Base-by-base conservation (phyloP, 768 basidiomycete genomes). In the Lentinula sp. region DNA sequence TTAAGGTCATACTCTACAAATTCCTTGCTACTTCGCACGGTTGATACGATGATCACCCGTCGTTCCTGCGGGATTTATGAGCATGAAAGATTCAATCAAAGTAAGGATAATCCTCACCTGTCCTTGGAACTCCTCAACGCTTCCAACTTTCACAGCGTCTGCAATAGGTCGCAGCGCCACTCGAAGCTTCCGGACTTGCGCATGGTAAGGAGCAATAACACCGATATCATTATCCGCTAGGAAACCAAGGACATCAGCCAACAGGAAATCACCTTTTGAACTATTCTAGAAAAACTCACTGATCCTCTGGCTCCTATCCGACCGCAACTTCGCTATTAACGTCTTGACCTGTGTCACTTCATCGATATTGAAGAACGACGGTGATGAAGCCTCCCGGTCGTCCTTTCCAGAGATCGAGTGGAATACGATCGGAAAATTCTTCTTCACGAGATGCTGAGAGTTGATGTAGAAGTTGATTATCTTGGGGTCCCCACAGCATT, bases 101-200 rank as follows among this genome's bases (percentile, higher is more conserved):
- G 42, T 50, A 23, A 33, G 28, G 23, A 13, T 9, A 16, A 54
- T 10, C 60, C 63, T n/a, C 52, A 81, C 83, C 71, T 85, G 82
- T 7, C 85, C 86, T 68, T 87, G 86, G 71, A 85, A 86, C 61
- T 85, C 84, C 64, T 87, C 86, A 0, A 85, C 85, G 20, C 81
- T 84, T 18, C 85, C 86, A 13, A 88, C 81, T 64, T 86, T 86
- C 58, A 86, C 73, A 5, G 67, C 72, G 32, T 76, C 75, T 0
- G 74, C 73, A 18, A 72, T 66, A 42, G 59, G 62, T 32, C 68
- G 66, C 15, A 86, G 67, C 2, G 69, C 57, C 6, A 61, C 68
- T 12, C 81, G 75, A 20, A 87, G 73, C 66, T 81, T 84, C 12
- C 71, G 67, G 50, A 78, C 77, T 66, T 88, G 86, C 0, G 84